Conservation (phyloP, 2,329 filamentous ascomycete species). For the Colletotrichum zoysiae region DNA sequence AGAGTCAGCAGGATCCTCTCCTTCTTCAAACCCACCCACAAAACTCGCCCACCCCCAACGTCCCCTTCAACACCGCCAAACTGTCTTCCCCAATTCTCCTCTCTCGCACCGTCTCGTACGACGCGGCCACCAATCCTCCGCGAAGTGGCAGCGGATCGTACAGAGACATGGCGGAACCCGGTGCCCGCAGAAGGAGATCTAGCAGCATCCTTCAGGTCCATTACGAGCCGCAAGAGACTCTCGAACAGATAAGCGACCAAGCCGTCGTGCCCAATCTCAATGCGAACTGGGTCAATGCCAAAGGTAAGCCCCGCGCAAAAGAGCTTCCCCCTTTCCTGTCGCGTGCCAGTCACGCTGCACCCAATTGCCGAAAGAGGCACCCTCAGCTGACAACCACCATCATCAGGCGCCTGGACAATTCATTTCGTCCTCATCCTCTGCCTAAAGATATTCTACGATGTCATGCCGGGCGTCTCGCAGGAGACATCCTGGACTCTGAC, state of each 20-base stretch:
- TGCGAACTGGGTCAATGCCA: constrained; percentile 98
- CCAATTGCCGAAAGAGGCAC: background rate
- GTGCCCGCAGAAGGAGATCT: constrained; percentile 88
- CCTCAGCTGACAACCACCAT: constrained; percentile 20
- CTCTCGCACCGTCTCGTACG: constrained; percentile 91
- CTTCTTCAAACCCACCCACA: constrained; percentile 42
- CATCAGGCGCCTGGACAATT: constrained; percentile 93
- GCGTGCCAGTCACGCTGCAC: constrained; percentile 13
- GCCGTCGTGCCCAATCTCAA: constrained; percentile 95
- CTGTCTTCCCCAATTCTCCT: constrained; percentile 92
- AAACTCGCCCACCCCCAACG: constrained; percentile 43
- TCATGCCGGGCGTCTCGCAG: constrained; percentile 94
- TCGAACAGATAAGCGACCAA: constrained; percentile 98
- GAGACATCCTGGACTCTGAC: constrained; percentile 99
- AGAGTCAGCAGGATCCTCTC: constrained; percentile 21
- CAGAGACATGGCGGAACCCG: constrained; percentile 73
- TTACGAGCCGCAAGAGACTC: constrained; percentile 94
- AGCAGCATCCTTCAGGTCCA: constrained; percentile 95
- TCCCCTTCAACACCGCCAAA: constrained; percentile 83
- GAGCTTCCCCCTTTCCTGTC: constrained; percentile 12
- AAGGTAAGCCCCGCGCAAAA: constrained; percentile 73
- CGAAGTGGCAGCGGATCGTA: constrained; percentile 71
- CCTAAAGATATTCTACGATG: constrained; percentile 97
- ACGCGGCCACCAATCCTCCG: constrained; percentile 80
- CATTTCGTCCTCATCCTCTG: constrained; percentile 92